phyloP scores from a whole-genome alignment of 306 rosid genomes.

The Fragaria iinumae region DNA sequence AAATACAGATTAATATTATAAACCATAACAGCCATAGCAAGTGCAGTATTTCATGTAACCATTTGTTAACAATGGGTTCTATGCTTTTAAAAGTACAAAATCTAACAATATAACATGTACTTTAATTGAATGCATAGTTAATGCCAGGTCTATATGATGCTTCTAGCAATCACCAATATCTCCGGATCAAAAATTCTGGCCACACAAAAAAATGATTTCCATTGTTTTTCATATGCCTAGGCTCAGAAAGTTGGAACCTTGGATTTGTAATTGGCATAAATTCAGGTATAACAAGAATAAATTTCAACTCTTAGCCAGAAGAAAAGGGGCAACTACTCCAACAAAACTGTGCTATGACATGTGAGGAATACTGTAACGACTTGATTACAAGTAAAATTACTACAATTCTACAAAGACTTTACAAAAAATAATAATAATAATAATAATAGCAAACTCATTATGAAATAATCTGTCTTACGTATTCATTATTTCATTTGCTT shows the following conservation, averaged over 20 bases:
- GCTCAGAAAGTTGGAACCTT: neutral
- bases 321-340: neutral
- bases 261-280: neutral
- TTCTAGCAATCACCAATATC: neutral
- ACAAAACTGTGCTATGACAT: neutral
- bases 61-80: neutral
- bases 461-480: slow-evolving; percentile 47
- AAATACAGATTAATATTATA: neutral
- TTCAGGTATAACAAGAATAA: neutral
- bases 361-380: neutral
- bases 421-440: neutral
- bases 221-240: slow-evolving; percentile 3
- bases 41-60: too few species aligned
- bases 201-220: neutral
- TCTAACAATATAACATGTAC: neutral
- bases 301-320: neutral
- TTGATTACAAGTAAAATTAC: neutral
- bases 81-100: neutral
- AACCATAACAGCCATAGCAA: neutral
- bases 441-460: neutral
- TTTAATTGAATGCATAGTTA: neutral
- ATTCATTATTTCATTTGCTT: slow-evolving; percentile 78
- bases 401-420: neutral
- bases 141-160: neutral
- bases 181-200: neutral